These are phyloP conservation scores for Kuraishia piskuri DNA, from an alignment of 805 yeast species.

Conservation along the genomic window DNA sequence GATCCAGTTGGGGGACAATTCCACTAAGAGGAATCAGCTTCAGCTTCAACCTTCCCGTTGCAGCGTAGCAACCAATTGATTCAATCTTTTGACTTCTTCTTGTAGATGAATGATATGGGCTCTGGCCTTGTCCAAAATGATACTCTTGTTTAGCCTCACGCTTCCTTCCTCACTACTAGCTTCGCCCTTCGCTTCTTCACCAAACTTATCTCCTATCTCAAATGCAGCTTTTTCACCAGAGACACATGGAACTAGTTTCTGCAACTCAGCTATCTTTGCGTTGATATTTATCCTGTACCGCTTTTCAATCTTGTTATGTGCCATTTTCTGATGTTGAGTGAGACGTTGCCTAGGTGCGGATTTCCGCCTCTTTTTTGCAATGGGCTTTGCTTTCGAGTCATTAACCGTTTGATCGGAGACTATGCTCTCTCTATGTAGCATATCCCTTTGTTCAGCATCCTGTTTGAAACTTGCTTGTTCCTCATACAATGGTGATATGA, in stretches of 20 bases:
- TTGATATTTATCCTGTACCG: slow-evolving; percentile 65
- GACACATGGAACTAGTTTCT: slow-evolving; percentile 61
- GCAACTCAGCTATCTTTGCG: slow-evolving; percentile 60
- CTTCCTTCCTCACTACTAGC: not conserved
- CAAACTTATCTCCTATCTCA: slow-evolving; percentile 27
- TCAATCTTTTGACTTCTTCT: slow-evolving; percentile 34
- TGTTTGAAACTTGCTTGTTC: not conserved
- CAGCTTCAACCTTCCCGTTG: not conserved
- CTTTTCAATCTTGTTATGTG: slow-evolving; percentile 67
- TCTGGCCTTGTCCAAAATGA: slow-evolving; percentile 62
- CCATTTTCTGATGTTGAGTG: slow-evolving; percentile 45
- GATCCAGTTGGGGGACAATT: too few species aligned
- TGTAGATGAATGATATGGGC: slow-evolving; percentile 49
- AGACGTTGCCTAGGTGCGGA: slow-evolving; percentile 3
- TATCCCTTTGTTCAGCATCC: not conserved
- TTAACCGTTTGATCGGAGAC: not conserved
- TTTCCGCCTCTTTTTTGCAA: not conserved
- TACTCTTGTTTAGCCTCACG: slow-evolving; percentile 47
- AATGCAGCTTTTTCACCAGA: slow-evolving; percentile 55
- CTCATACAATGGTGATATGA: not conserved
- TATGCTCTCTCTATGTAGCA: not conserved
- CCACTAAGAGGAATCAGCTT: not conserved
- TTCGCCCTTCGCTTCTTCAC: not conserved
- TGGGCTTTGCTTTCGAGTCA: not conserved
- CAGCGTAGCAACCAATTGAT: not conserved